A percentile compares a stretch with the other conserved stretches of the same genome.
These are phyloP conservation scores for Biscogniauxia mediterranea DNA, from an alignment of 2,329 filamentous ascomycete genomes.

Conservation along the genomic window DNA sequence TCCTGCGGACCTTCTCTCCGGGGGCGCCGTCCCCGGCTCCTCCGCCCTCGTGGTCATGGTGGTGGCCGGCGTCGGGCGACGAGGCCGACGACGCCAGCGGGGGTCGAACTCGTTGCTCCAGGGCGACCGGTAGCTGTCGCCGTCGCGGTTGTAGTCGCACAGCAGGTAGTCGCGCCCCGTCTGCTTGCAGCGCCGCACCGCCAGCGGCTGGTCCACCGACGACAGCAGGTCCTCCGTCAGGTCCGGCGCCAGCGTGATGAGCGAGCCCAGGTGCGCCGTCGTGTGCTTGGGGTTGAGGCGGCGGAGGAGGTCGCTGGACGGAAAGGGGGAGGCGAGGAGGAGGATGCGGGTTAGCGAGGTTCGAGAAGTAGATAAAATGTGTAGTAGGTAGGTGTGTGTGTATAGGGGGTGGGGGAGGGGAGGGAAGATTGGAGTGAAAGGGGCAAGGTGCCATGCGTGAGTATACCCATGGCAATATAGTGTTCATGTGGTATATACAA, in stretches of 20 bases:
- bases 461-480: too few species aligned
- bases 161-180: slow-evolving; percentile 93
- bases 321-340: neutral
- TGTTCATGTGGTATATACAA: too few species aligned
- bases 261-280: slow-evolving; percentile 79
- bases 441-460: too few species aligned
- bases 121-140: slow-evolving; percentile 95
- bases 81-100: slow-evolving; percentile 48
- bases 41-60: slow-evolving; percentile 57
- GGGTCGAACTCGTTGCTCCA: slow-evolving; percentile 99
- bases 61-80: slow-evolving; percentile 52
- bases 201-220: slow-evolving; percentile 93
- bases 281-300: slow-evolving; percentile 95
- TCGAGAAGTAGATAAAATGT: too few species aligned
- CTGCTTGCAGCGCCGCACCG: slow-evolving; percentile 80
- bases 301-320: slow-evolving; percentile 93
- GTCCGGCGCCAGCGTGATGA: slow-evolving; percentile 84
- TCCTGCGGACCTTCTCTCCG: slow-evolving; percentile 84
- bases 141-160: slow-evolving; percentile 99
- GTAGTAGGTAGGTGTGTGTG: too few species aligned
- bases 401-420: too few species aligned
- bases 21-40: slow-evolving; percentile 65
- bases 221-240: slow-evolving; percentile 97
- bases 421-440: too few species aligned
- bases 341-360: neutral